Conservation (phyloP, 1,139 yeast species). For the Pichia sp. region DNA sequence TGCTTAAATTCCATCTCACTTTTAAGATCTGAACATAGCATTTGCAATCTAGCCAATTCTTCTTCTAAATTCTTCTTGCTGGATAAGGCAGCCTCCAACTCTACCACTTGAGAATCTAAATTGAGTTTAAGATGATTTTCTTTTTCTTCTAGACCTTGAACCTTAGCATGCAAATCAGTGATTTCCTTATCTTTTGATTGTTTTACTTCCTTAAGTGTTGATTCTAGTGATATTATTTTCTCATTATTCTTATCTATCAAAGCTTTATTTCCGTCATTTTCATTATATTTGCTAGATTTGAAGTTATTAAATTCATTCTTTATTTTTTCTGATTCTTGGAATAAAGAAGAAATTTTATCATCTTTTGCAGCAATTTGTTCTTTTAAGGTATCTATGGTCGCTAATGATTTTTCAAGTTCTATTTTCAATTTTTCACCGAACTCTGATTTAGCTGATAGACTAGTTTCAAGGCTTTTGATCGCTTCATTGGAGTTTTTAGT, state of each 20-base stretch:
- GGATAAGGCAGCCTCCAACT: neutral
- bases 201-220: neutral
- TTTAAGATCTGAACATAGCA: constrained; percentile 8
- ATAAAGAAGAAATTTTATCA: no score
- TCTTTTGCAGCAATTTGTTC: no score
- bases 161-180: neutral
- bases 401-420: neutral
- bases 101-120: neutral
- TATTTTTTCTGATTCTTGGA: no score
- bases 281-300: no score
- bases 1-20: constrained; percentile 6
- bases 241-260: no score
- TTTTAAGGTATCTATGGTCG: neutral
- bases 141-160: neutral
- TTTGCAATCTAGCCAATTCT: constrained; percentile 9
- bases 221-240: neutral
- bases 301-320: no score
- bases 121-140: neutral
- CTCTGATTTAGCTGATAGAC: no score
- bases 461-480: no score
- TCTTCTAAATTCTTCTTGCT: constrained; percentile 6
- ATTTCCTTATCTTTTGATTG: neutral
- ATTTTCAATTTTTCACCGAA: neutral
- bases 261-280: no score
- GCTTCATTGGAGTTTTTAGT: no score